These are phyloP conservation scores for Euphrasia confusa DNA, from an alignment of 257 asterid species.

Conservation along the genomic window DNA sequence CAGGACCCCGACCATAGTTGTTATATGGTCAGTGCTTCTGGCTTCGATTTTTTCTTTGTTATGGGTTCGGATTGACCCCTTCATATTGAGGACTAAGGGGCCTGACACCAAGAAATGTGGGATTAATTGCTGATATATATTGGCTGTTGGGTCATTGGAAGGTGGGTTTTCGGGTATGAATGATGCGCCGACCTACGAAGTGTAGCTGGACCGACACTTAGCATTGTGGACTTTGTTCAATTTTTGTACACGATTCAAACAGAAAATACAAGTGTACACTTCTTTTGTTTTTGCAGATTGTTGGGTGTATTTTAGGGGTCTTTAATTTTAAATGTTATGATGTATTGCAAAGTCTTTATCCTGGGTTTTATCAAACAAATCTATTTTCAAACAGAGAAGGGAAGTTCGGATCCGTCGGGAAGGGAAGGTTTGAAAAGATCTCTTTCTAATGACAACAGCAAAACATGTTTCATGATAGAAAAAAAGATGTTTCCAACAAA, in stretches of 20 bases:
- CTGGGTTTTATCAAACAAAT: background rate
- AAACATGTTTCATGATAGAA: too few relatives aligned
- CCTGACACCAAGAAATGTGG: conserved; percentile 69
- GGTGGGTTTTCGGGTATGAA: conserved; percentile 16
- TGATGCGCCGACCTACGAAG: conserved; percentile 25
- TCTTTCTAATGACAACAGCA: too few relatives aligned
- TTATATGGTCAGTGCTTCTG: conserved; percentile 66
- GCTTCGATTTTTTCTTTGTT: conserved; percentile 78
- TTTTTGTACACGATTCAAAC: conserved; percentile 23
- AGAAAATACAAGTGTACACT: conserved; percentile 3
- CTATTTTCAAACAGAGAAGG: background rate
- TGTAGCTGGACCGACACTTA: conserved; percentile 23
- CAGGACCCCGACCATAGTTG: conserved; percentile 74
- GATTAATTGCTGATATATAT: conserved; percentile 49
- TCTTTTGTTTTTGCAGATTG: background rate
- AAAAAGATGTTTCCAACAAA: background rate
- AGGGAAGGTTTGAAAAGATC: too few relatives aligned
- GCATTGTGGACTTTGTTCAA: conserved; percentile 25
- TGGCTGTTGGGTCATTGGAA: conserved; percentile 6
- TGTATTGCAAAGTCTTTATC: conserved; percentile 1
- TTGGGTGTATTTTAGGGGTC: conserved; percentile 15
- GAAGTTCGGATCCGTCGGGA: too few relatives aligned
- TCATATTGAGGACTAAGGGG: conserved; percentile 58
- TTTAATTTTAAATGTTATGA: background rate
- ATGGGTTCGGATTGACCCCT: conserved; percentile 76